phyloP scores from a whole-genome alignment of 2,329 filamentous ascomycete genomes.

The Calonectria ilicicola region DNA sequence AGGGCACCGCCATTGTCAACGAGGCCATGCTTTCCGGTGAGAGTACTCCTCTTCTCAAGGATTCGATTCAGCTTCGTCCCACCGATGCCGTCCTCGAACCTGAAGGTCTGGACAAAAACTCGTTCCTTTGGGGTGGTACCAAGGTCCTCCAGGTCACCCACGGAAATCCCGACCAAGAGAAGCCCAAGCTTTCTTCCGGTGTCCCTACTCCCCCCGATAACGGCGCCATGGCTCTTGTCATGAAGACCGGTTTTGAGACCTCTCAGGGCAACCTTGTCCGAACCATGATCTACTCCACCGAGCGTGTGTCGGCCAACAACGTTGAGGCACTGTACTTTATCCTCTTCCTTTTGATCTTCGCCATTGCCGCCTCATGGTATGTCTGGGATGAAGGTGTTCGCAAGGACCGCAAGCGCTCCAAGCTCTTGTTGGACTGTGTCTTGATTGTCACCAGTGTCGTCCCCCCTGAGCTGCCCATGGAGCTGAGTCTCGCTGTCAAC shows the following conservation, averaged over 20 bases:
- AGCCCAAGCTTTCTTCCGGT: slow-evolving; percentile 78
- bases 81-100: slow-evolving; percentile 83
- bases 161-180: slow-evolving; percentile 80
- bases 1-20: slow-evolving; percentile 97
- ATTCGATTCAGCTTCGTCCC: slow-evolving; percentile 92
- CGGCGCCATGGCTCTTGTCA: slow-evolving; percentile 91
- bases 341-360: slow-evolving; percentile 94
- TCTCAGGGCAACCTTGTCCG: slow-evolving; percentile 97
- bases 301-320: slow-evolving; percentile 98
- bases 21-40: slow-evolving; percentile 99
- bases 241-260: slow-evolving; percentile 98
- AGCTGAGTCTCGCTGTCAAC: slow-evolving; percentile 96
- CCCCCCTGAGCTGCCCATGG: slow-evolving; percentile 98
- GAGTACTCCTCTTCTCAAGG: slow-evolving; percentile 95
- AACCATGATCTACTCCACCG: slow-evolving; percentile 99
- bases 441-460: slow-evolving; percentile 98
- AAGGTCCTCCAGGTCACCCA: slow-evolving; percentile 97
- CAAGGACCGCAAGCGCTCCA: slow-evolving; percentile 95
- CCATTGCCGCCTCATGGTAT: slow-evolving; percentile 97
- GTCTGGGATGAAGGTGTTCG: slow-evolving; percentile 97
- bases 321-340: slow-evolving; percentile 97
- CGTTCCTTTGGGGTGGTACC: slow-evolving; percentile 96
- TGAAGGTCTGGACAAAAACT: slow-evolving; percentile 95
- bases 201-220: slow-evolving; percentile 90
- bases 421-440: slow-evolving; percentile 95